Evolutionary conservation across 805 yeast genomes (phyloP), one percentile per base, ranked within the genome.

Genomic region (Pichia deserticola): DNA sequence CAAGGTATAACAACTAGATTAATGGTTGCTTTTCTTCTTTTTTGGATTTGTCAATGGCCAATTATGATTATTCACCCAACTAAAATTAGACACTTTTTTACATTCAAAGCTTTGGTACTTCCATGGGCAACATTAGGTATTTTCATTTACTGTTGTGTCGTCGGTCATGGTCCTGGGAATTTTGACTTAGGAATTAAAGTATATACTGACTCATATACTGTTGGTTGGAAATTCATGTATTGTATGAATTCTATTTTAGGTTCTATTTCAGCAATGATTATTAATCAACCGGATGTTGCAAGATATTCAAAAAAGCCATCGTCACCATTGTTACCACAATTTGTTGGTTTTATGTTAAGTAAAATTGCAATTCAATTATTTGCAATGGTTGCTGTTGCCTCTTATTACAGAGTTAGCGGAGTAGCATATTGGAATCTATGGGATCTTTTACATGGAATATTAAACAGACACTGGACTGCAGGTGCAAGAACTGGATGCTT

Each of bases 401-500:
- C 79, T 3, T 66, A 72, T 28, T 54, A 66, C 33, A 63, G 62
- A 34, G 64, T 54, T 48, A 51, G 45, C 4, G 61, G 59, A 29
- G 53, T 47, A 9, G 48, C 53, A 12, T 56, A 68, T 44, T 77
- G 82, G 82, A 68, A 66, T 53, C 80, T 81, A 13, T 68, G 70
- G 53, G 69, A 65, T 44, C 62, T 73, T 47, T 60, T 70, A 39
- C 58, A 61, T 35, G 62, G 61, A 44, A 73, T 77, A 74, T 48
- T 75, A 36, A 49, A 60, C 9, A 64, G 67, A 40, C 57, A 61
- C 48, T 75, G 74, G 54, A 56, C 66, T 13, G 56, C 73, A n/a
- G 67, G 60, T 45, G 61, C 72, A 20, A 68, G 82, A 52, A 78
- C 78, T 33, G 82, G 74, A 11, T 73, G 74, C 5, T 77, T 76